phyloP scores from a whole-genome alignment of 176 grass and related monocot species.

The Calamus simplicifolius region DNA sequence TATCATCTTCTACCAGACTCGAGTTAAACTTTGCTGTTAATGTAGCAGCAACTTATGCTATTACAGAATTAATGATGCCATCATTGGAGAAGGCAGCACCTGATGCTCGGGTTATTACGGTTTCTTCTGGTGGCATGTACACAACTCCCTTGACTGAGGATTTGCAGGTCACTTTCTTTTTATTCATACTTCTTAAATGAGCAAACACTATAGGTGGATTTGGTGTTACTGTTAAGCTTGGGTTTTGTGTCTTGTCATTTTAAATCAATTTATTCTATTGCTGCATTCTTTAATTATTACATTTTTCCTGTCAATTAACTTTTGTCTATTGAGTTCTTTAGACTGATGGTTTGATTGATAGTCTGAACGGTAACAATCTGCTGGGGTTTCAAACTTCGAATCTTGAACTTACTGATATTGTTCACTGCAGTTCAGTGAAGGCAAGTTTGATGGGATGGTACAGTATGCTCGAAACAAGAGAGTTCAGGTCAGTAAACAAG shows the following conservation, averaged over 20 bases:
- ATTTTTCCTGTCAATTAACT: too few relatives aligned
- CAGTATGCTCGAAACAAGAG: conserved; percentile 95
- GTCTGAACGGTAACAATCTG: too few relatives aligned
- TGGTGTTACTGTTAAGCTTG: too few relatives aligned
- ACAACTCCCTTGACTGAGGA: conserved; percentile 55
- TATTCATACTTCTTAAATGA: too few relatives aligned
- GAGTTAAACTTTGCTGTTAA: conserved; percentile 93
- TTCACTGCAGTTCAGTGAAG: conserved; percentile 58
- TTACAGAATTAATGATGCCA: conserved; percentile 71
- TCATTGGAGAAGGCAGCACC: conserved; percentile 73
- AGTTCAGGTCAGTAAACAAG: conserved; percentile 54
- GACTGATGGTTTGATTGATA: too few relatives aligned
- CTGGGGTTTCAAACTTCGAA: too few relatives aligned
- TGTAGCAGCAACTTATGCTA: conserved; percentile 70
- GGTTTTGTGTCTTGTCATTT: too few relatives aligned
- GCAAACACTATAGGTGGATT: too few relatives aligned
- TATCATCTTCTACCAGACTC: conserved; percentile 26
- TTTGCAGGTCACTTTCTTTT: conserved; percentile 42
- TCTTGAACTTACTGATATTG: neutral
- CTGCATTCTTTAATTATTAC: too few relatives aligned
- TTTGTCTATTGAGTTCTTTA: too few relatives aligned
- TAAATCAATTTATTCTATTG: too few relatives aligned
- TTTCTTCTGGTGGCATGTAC: conserved; percentile 89
- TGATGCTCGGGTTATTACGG: conserved; percentile 77
- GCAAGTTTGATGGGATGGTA: conserved; percentile 52